Percentiles rank a stretch among this genome's conserved stretches.
Evolutionary conservation across 2,329 filamentous ascomycete genomes (phyloP).

Genomic region (Trichoderma oligosporum): DNA sequence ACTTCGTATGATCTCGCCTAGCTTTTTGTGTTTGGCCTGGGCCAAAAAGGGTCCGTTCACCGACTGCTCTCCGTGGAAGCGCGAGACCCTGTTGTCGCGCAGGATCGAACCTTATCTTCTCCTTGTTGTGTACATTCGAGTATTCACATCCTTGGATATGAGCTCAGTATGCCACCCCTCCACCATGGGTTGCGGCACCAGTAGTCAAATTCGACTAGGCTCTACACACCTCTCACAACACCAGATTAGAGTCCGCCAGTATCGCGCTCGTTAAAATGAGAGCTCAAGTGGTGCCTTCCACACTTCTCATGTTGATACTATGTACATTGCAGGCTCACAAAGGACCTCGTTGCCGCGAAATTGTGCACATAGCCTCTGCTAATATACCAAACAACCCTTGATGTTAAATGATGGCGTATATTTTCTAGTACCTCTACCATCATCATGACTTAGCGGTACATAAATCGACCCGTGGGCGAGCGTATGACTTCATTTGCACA

Average conservation of each 20-base stretch:
- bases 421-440: neutral
- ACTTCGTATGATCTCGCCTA: too few species aligned
- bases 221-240: slow-evolving; percentile 15
- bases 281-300: neutral
- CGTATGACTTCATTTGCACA: neutral
- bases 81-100: neutral
- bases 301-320: neutral
- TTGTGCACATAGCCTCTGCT: neutral
- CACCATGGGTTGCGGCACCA: neutral
- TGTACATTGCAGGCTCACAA: neutral
- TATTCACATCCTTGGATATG: neutral
- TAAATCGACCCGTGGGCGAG: neutral
- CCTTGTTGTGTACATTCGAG: slow-evolving; percentile 2
- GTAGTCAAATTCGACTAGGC: slow-evolving; percentile 15
- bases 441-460: neutral
- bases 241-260: slow-evolving; percentile 11
- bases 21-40: too few species aligned
- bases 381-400: neutral
- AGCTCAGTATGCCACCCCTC: slow-evolving; percentile 12
- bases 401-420: neutral
- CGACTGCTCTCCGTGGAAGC: slow-evolving; percentile 1
- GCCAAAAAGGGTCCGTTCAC: neutral
- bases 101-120: slow-evolving; percentile 14
- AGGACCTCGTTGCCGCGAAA: neutral
- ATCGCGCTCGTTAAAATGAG: neutral